Evolutionary conservation across 1,139 yeast species (phyloP).

Genomic region (Fermentozyma sake): DNA sequence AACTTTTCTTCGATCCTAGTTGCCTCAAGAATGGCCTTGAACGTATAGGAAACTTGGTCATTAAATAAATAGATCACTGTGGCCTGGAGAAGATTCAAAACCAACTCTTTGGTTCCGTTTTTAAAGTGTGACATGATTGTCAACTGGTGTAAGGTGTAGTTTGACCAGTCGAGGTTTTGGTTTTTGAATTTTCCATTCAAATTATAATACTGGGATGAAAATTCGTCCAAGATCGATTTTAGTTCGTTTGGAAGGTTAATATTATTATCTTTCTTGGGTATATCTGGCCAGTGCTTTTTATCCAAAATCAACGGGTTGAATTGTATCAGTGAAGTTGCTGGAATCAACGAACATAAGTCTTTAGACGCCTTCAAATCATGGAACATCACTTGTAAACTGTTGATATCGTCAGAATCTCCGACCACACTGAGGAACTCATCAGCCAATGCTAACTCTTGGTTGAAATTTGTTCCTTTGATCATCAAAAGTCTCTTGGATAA

Average conservation of each 20-base stretch:
- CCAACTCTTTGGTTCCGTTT: conserved; percentile 30
- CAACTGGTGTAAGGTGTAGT: conserved; percentile 30
- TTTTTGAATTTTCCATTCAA: conserved; percentile 11
- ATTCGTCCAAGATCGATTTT: conserved; percentile 8
- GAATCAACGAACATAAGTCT: conserved; percentile 11
- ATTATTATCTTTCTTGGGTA: conserved; percentile 25
- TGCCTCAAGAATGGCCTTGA: conserved; percentile 15
- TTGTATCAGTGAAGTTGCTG: conserved; percentile 13
- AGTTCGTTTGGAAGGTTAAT: conserved; percentile 9
- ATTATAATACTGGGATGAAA: conserved; percentile 9
- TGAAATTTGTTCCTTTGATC: conserved; percentile 17
- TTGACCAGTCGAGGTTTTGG: conserved; percentile 19
- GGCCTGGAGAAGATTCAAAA: conserved; percentile 38
- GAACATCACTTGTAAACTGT: conserved; percentile 30
- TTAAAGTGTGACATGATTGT: conserved; percentile 24
- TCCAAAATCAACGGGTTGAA: conserved; percentile 34
- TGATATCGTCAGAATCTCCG: conserved; percentile 26
- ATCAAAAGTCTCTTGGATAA: conserved; percentile 34
- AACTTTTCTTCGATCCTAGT: conserved; percentile 27
- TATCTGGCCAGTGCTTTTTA: conserved; percentile 39
- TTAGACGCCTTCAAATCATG: conserved; percentile 25
- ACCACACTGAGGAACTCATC: conserved; percentile 20
- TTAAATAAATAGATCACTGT: conserved; percentile 28
- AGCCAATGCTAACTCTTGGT: conserved; percentile 23
- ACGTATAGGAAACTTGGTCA: conserved; percentile 13